Evolutionary conservation across 176 grass and related monocot genomes (phyloP).

Genomic region (Pontederia crassipes): DNA sequence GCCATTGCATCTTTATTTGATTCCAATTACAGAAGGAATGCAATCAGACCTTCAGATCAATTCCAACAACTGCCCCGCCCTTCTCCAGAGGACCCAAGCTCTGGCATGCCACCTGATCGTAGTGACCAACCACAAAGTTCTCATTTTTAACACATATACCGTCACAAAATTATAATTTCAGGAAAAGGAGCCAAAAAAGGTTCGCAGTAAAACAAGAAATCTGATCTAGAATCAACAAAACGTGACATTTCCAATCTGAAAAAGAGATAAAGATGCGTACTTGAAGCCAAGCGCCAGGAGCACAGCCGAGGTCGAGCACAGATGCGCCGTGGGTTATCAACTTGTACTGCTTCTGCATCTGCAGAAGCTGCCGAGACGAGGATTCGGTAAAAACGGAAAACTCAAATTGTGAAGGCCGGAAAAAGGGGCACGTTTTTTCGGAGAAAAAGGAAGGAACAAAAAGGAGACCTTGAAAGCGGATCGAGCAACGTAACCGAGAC

Average conservation of each 20-base stretch:
- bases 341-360: conserved; percentile 78
- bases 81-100: conserved; percentile 59
- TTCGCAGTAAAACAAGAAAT: background rate
- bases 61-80: conserved; percentile 52
- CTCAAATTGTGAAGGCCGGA: background rate
- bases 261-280: conserved; percentile 3
- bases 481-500: conserved; percentile 69
- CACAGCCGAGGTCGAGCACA: conserved; percentile 76
- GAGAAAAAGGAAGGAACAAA: background rate
- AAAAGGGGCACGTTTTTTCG: background rate
- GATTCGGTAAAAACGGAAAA: background rate
- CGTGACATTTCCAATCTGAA: no score
- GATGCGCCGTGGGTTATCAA: conserved; percentile 41
- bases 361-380: conserved; percentile 40
- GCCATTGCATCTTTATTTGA: background rate
- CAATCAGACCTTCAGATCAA: conserved; percentile 59
- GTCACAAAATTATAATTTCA: background rate
- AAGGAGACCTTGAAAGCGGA: conserved; percentile 60
- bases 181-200: background rate
- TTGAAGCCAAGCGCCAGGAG: conserved; percentile 76
- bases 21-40: background rate
- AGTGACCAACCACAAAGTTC: background rate
- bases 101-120: conserved; percentile 53
- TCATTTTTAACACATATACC: background rate
- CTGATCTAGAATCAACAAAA: no score